Conservation (phyloP, 1,284 basidiomycete species). For the Porphyrellus sp. region DNA sequence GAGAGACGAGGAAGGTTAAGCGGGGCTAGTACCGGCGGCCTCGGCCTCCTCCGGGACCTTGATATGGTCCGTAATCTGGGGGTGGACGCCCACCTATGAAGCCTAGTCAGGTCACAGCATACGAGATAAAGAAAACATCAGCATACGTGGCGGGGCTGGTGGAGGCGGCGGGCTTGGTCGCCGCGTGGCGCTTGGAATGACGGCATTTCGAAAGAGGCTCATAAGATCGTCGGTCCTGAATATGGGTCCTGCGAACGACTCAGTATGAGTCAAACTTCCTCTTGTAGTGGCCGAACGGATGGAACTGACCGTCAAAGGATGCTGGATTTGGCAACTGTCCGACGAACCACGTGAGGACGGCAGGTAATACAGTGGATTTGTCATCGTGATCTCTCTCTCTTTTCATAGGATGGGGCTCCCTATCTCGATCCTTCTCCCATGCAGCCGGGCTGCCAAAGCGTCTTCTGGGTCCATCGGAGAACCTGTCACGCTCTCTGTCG, state of each 20-base stretch:
- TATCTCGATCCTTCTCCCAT: conserved; percentile 51
- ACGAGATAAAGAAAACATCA: neutral
- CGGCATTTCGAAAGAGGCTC: conserved; percentile 71
- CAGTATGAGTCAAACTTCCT: conserved; percentile 21
- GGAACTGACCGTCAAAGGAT: conserved; percentile 76
- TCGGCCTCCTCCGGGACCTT: conserved; percentile 49
- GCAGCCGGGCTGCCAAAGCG: conserved; percentile 44
- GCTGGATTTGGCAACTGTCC: conserved; percentile 67
- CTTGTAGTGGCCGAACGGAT: conserved; percentile 7
- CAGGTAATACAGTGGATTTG: conserved; percentile 56
- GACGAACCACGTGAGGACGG: conserved; percentile 77
- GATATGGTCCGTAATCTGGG: conserved; percentile 70
- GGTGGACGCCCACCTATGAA: conserved; percentile 52
- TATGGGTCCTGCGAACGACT: conserved; percentile 60
- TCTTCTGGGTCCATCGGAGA: conserved; percentile 44
- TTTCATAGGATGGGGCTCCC: conserved; percentile 39
- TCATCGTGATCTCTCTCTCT: conserved; percentile 51
- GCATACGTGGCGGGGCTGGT: conserved; percentile 37
- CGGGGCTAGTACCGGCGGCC: conserved; percentile 36
- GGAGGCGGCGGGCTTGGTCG: conserved; percentile 52
- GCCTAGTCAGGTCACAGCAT: conserved; percentile 16
- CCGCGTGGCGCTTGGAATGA: conserved; percentile 59
- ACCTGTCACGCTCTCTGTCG: conserved; percentile 49
- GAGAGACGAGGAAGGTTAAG: neutral
- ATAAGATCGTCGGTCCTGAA: conserved; percentile 86